Percentiles rank a stretch among this genome's conserved stretches.
These are phyloP conservation scores for Annulohypoxylon maeteangense DNA, from an alignment of 495 filamentous ascomycete genomes.

Conservation along the genomic window DNA sequence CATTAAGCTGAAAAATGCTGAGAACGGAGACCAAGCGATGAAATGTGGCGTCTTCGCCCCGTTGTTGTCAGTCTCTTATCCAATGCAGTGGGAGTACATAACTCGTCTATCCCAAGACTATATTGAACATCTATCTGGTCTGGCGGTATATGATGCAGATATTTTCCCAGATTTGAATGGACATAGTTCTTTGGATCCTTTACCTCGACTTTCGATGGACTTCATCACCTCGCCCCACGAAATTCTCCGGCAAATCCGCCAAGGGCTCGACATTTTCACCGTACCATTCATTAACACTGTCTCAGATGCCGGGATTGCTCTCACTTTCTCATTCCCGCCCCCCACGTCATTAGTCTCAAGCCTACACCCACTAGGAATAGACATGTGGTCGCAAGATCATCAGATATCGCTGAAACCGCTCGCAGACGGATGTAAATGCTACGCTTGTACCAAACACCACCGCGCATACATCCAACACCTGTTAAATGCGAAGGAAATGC, in stretches of 20 bases:
- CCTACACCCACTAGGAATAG: conserved; percentile 69
- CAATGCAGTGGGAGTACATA: conserved; percentile 80
- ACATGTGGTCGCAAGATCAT: conserved; percentile 74
- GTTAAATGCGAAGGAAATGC: conserved; percentile 90
- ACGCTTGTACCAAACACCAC: conserved; percentile 86
- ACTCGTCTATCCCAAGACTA: conserved; percentile 67
- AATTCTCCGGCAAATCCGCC: conserved; percentile 74
- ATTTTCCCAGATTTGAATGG: conserved; percentile 73
- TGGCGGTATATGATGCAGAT: conserved; percentile 82
- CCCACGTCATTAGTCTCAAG: background rate
- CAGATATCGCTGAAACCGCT: conserved; percentile 69
- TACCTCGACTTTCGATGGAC: conserved; percentile 80
- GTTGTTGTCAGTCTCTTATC: conserved; percentile 76
- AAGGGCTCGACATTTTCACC: conserved; percentile 83
- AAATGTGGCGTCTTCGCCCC: conserved; percentile 76
- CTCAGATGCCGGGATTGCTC: conserved; percentile 87
- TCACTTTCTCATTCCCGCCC: conserved; percentile 80
- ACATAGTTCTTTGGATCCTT: conserved; percentile 57
- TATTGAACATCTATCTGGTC: conserved; percentile 68
- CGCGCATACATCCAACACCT: conserved; percentile 88
- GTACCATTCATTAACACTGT: conserved; percentile 75
- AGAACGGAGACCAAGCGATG: conserved; percentile 47
- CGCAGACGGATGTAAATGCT: conserved; percentile 73
- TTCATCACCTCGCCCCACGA: conserved; percentile 75
- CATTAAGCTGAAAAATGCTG: conserved; percentile 52